Percentiles rank a stretch among this genome's conserved stretches.
phyloP scores from a whole-genome alignment of 768 basidiomycete species.

The Pulveroboletus ravenelii region DNA sequence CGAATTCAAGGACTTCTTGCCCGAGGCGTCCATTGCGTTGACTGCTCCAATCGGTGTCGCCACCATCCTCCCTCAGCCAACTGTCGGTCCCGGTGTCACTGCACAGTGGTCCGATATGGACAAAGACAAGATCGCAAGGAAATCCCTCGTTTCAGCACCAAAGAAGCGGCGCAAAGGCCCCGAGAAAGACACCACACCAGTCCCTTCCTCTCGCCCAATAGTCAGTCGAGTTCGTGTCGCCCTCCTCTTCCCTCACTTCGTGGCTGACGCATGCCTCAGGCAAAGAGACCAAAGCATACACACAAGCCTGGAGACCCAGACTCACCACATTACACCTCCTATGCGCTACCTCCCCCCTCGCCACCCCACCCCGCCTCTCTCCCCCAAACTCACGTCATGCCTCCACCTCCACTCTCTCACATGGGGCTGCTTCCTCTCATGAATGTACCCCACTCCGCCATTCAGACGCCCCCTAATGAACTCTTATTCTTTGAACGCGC shows the following conservation, averaged over 20 bases:
- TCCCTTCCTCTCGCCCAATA: slow-evolving; percentile 46
- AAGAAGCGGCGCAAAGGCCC: slow-evolving; percentile 59
- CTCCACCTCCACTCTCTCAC: slow-evolving; percentile 26
- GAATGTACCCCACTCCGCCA: slow-evolving; percentile 27
- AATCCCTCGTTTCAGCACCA: slow-evolving; percentile 34
- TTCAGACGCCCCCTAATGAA: slow-evolving; percentile 57
- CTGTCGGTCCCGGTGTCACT: slow-evolving; percentile 32
- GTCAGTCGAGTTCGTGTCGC: slow-evolving; percentile 42
- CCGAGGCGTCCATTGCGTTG: slow-evolving; percentile 50
- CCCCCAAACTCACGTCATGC: slow-evolving; percentile 26
- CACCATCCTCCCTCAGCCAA: slow-evolving; percentile 49
- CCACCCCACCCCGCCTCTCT: slow-evolving; percentile 28
- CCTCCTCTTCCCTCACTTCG: background rate
- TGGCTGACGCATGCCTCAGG: slow-evolving; percentile 29
- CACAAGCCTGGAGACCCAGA: slow-evolving; percentile 59
- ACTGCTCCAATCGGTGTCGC: slow-evolving; percentile 38
- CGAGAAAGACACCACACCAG: slow-evolving; percentile 68
- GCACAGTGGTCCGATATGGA: slow-evolving; percentile 40
- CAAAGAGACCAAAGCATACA: slow-evolving; percentile 60
- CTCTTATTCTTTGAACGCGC: slow-evolving; percentile 93
- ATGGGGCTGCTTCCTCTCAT: slow-evolving; percentile 21
- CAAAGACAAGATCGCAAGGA: slow-evolving; percentile 40
- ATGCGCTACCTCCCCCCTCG: slow-evolving; percentile 39
- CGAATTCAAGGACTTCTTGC: slow-evolving; percentile 80
- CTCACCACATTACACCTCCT: slow-evolving; percentile 41